These are phyloP conservation scores for Schizophyllum commune DNA, from an alignment of 1,284 basidiomycete species.

Conservation along the genomic window DNA sequence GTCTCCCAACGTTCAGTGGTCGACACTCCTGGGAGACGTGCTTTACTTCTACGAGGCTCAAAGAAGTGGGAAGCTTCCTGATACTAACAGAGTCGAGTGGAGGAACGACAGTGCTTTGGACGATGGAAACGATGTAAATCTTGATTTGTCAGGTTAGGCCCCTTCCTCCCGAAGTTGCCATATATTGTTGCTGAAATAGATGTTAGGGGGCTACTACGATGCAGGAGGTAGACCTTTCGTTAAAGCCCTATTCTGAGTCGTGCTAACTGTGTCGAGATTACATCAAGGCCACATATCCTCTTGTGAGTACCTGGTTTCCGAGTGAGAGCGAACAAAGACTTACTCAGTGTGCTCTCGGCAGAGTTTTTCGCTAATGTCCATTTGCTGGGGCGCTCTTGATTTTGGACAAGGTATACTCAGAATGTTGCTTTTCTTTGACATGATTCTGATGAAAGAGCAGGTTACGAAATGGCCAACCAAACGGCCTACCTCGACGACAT, in stretches of 20 bases:
- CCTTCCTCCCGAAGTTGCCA: constrained; percentile 1
- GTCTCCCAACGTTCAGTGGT: constrained; percentile 72
- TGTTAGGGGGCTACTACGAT: constrained; percentile 74
- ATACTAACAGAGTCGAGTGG: constrained; percentile 75
- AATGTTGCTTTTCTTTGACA: not conserved
- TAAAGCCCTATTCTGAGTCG: too few relatives aligned
- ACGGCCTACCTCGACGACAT: constrained; percentile 84
- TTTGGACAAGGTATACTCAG: constrained; percentile 56
- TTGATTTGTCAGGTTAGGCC: constrained; percentile 63
- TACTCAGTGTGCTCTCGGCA: constrained; percentile 18
- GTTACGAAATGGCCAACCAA: constrained; percentile 78
- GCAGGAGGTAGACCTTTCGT: constrained; percentile 42
- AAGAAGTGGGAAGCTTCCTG: constrained; percentile 68
- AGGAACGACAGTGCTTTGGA: constrained; percentile 72
- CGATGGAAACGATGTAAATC: constrained; percentile 68
- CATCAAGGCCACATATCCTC: constrained; percentile 79
- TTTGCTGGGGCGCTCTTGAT: constrained; percentile 84
- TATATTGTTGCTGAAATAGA: not conserved
- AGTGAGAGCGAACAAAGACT: not conserved
- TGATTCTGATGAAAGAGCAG: constrained; percentile 25
- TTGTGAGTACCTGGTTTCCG: constrained; percentile 34
- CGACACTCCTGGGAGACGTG: constrained; percentile 68
- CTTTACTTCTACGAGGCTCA: constrained; percentile 92
- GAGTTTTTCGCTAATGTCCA: constrained; percentile 74
- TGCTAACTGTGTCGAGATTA: constrained; percentile 40